Evolutionary conservation across 495 filamentous ascomycete genomes (phyloP).

Genomic region (Lepidopterella palustris): DNA sequence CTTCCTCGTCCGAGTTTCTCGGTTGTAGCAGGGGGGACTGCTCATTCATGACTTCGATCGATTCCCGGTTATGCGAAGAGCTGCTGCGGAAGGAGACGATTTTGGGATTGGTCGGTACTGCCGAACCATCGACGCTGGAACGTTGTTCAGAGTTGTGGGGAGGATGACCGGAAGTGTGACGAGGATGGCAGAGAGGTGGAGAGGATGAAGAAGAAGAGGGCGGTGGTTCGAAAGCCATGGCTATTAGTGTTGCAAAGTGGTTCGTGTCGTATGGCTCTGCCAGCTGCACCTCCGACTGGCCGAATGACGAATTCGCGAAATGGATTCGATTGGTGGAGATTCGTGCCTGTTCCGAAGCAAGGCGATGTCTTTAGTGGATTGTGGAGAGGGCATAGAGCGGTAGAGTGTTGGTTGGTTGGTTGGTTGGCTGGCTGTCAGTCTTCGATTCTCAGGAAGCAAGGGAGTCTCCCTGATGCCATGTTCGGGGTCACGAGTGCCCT

Average conservation of each 20-base stretch:
- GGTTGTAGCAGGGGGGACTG: slow-evolving; percentile 53
- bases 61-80: background rate
- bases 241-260: background rate
- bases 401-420: too few species aligned
- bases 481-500: too few species aligned
- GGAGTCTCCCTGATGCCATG: background rate
- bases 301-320: slow-evolving; percentile 1
- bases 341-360: background rate
- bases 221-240: background rate
- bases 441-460: background rate
- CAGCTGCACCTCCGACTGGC: background rate
- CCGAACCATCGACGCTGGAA: background rate
- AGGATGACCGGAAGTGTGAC: background rate
- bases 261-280: slow-evolving; percentile 1
- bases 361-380: too few species aligned
- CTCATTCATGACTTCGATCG: slow-evolving; percentile 42
- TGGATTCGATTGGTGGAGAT: background rate
- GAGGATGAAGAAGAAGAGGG: slow-evolving; percentile 8
- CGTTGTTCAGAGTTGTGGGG: background rate
- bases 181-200: too few species aligned
- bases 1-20: slow-evolving; percentile 33
- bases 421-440: too few species aligned
- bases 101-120: background rate
- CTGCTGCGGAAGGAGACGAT: slow-evolving; percentile 2
- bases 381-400: too few species aligned